These are phyloP conservation scores for Leccinum subatratum DNA, from an alignment of 1,284 basidiomycete species.

Conservation along the genomic window DNA sequence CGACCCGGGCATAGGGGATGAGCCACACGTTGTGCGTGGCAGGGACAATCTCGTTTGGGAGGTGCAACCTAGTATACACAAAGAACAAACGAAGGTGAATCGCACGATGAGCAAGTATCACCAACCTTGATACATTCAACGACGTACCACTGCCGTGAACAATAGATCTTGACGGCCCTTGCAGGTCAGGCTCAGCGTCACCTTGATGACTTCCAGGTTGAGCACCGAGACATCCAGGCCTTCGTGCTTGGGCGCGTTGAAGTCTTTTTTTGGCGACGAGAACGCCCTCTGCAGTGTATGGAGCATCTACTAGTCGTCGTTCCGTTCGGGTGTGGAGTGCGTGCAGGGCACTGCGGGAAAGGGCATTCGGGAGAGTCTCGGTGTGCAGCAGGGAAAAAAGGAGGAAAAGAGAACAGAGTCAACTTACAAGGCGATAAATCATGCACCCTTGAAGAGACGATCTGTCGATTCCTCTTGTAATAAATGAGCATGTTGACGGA, in stretches of 20 bases:
- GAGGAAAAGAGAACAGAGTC: conserved; percentile 5
- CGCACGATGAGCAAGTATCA: neutral
- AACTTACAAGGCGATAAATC: neutral
- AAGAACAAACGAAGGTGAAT: neutral
- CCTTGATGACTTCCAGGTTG: conserved; percentile 99
- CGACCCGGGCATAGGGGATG: conserved; percentile 74
- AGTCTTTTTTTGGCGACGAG: conserved; percentile 99
- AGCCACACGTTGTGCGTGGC: conserved; percentile 88
- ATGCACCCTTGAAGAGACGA: conserved; percentile 92
- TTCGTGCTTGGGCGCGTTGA: conserved; percentile 94
- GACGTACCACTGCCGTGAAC: conserved; percentile 88
- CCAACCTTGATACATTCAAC: neutral
- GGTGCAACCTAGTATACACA: neutral
- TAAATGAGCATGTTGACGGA: conserved; percentile 74
- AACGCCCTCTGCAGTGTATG: conserved; percentile 73
- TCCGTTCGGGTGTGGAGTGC: neutral
- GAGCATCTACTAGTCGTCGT: neutral
- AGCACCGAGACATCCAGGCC: conserved; percentile 80
- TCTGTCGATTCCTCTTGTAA: conserved; percentile 75
- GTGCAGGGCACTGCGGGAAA: neutral
- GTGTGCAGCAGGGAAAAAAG: neutral
- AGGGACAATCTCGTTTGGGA: conserved; percentile 82
- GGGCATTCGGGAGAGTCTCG: neutral
- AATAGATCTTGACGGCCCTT: conserved; percentile 97
- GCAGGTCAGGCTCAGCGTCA: conserved; percentile 95